phyloP scores from a whole-genome alignment of 208 protist species.

The Leishmania major region DNA sequence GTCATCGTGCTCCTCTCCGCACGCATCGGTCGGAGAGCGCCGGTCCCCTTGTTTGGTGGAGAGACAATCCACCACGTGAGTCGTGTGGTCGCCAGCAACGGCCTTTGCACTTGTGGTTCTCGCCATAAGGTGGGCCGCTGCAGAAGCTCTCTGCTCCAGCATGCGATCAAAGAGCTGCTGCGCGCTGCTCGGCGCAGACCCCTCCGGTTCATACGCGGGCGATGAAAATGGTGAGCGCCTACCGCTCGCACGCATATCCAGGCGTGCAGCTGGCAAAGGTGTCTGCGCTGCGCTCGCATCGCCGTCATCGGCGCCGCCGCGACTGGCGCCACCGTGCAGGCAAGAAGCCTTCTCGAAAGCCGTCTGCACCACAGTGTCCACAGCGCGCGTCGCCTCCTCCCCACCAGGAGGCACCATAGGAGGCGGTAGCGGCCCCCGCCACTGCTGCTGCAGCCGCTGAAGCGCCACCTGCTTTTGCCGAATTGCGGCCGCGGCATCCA shows the following conservation, averaged over 20 bases:
- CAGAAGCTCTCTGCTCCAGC: constrained; percentile 12
- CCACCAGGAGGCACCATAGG: background rate
- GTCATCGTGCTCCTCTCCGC: background rate
- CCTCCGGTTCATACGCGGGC: background rate
- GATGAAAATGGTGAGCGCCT: constrained; percentile 24
- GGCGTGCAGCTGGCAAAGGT: background rate
- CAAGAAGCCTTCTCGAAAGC: background rate
- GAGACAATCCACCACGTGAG: background rate
- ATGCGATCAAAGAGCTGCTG: constrained; percentile 34
- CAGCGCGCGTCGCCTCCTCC: constrained; percentile 3
- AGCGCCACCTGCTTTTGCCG: constrained; percentile 55
- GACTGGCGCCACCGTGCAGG: background rate
- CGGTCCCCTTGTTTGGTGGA: constrained; percentile 2
- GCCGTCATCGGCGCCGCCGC: background rate
- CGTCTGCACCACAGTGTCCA: background rate
- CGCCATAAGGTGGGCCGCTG: too few species aligned
- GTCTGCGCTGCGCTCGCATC: background rate
- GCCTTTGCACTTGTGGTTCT: background rate
- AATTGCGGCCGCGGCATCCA: constrained; percentile 71
- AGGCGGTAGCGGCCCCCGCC: constrained; percentile 12
- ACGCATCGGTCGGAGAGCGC: background rate
- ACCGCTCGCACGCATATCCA: too few species aligned
- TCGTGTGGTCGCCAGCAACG: background rate
- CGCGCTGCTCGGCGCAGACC: constrained; percentile 4
- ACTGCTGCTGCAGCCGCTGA: constrained; percentile 48